Evolutionary conservation across 192 early-diverging fungal genomes (phyloP), one percentile per base, ranked within the genome.

Genomic region (Phlyctochytrium arcticum): DNA sequence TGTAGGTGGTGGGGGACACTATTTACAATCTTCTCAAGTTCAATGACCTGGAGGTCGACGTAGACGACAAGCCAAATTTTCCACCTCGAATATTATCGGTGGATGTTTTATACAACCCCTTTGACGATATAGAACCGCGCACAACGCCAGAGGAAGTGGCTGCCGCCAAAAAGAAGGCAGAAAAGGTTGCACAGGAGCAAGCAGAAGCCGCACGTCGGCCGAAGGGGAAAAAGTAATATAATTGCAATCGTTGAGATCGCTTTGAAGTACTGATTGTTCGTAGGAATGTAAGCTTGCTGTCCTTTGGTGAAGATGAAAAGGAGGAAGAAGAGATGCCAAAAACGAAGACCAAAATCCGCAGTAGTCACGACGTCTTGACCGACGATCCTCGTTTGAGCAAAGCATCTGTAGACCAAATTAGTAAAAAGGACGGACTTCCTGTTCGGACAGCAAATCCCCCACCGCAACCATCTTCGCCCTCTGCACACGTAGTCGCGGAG

Each of bases 11-110:
- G 35, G 95, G 92, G 30, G 87, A 94, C 65, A 94, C 94, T 6
- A 68, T 98, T 31, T 98, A 89, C 71, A 96, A 92, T 46, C 82
- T 94, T 3, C 72, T 98, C 21, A 91, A 90, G 70, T 89, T 98
- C 39, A 88, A 86, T 21, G 89, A 89, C 12, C 60, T 88, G 26
- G 94, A 94, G 56, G 68, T 85, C 0, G 92, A 95, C 64, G 76
- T 84, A 29, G 78, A 89, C 15, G 93, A 98, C 50, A 71, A 89
- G 34, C 95, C 94, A 0, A 36, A 87, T 17, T 88, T 88, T 56
- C 91, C 90, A 37, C 83, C 85, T 23, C 77, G 76, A 35, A 85
- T 98, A 33, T 75, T 70, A 26, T 56, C 63, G 6, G 79, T 82
- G 2, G 82, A 87, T 4, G 86, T 98, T 1, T 65, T 94, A 21